Evolutionary conservation across 345 rosid genomes (phyloP), one percentile per base, ranked within the genome.

Genomic region (Sonneratia caseolaris): DNA sequence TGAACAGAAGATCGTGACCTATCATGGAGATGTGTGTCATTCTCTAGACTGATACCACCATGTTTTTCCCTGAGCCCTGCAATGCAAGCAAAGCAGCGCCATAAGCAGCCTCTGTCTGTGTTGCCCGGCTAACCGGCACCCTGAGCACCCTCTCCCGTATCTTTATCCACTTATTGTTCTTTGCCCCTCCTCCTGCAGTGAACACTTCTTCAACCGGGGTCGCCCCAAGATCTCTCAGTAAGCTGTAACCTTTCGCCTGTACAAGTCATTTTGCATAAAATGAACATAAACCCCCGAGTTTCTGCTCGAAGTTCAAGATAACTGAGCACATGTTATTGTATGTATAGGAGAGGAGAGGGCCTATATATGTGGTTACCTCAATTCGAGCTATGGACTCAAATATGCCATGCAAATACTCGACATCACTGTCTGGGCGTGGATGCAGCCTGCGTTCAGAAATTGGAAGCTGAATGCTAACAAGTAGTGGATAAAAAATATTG

Each of bases 141-240:
- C 95, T 90, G 0, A 91, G 84, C 16, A 90, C 81, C 75, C 97
- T 73, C 78, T 87, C 84, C 27, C 97, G 79, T 74, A 94, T 91
- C 83, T 77, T 81, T 27, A 77, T 88, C 97, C 96, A 94, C 74
- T 86, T 90, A 62, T 88, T 85, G 40, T 91, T 91, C 75, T 86
- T 89, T 0, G 98, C 85, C 14, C 96, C 96, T 12, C 97, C 97
- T 70, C 98, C 97, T 4, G 96, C 91, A 1, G 97, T 94, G 35
- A 86, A 80, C 72, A 89, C 98, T 78, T 91, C 87, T 14, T 89
- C 90, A 1, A 84, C 95, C 48, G 82, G 85, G 1, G 95, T 89
- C 69, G 96, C 91, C 45, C 98, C 98, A 37, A 91, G 73, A 66
- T 87, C 88, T 80, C 84, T 94, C 82, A 94, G 72, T 74, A 94